Base-by-base conservation (phyloP, 148 eudicot genomes). In the Rheum nobile region DNA sequence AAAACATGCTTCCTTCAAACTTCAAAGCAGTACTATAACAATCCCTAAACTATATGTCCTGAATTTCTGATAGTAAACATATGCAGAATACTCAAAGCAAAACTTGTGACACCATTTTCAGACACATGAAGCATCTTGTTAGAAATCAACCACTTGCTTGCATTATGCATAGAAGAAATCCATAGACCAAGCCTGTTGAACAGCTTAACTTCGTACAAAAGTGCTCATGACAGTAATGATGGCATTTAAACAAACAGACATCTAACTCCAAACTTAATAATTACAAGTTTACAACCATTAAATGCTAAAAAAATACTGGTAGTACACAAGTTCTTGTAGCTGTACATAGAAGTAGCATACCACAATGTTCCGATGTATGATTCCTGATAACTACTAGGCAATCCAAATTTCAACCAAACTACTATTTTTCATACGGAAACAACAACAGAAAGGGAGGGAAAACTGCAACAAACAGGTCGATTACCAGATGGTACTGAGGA, bases 401-500 rank as follows among this genome's bases (percentile, higher is more conserved):
- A 48, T 34, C 47, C 34, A 52, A 68, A 46, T 28, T 14, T 44
- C 61, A 75, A 35, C 52, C 55, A 37, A 75, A 54, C 22, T n/a
- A 70, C 22, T 71, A 74, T 6, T 17, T 34, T 5, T n/a, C 26
- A 75, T 1, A 28, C 48, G 38, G 28, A 54, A 0, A 6, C 52
- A 17, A 42, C 39, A 73, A 46, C 19, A 13, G 11, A 67, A 76
- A 47, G 69, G 34, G 67, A 63, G 69, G 69, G 6, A 29, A 68
- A 68, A 35, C 10, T 2, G 26, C 41, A 19, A 68, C 43, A 19
- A 39, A 35, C 1, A 39, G 22, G 0, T 43, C 71, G 19, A 24
- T 34, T 32, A 88, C 92, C 92, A 71, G 86, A 77, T n/a, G 82
- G 78, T 19, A 71, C 67, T 41, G 75, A 67, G 57, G 83, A 80